Base-by-base conservation (phyloP, 257 asterid species). In the Lantana camara region DNA sequence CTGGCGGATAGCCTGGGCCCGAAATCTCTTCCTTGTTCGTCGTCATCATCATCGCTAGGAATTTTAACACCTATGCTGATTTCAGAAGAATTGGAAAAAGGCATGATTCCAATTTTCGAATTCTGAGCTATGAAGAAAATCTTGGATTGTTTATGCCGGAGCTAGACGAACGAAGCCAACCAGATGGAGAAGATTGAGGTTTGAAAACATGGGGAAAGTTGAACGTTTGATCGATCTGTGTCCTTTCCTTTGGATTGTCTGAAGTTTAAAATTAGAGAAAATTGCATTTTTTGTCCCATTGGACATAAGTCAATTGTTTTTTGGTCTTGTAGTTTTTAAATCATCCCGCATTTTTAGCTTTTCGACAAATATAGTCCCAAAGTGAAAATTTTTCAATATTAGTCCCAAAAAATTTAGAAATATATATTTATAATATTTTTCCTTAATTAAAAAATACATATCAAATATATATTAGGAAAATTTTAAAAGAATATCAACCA, bases 1-100 rank as follows among this genome's bases (percentile, higher is more conserved):
- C 59, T 56, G 52, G 30, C 72, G 21, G 60, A 34, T 51, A 50
- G 20, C 65, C 77, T 34, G 19, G 24, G n/a, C 7, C 63, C 66
- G n/a, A 38, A 17, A 71, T 22, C 32, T 0, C 10, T 58, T 20
- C 47, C 75, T 47, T 29, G 66, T 12, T 52, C 71, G 23, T 58
- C 76, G 51, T 68, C 78, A 3, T 74, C 80, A 4, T 75, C 73
- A 32, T 72, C 73, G 69, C 54, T 40, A 67, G 66, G 45, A 9
- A 54, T 17, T 30, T 24, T 32, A 22, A 49, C 68, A 22, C 53
- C 69, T 11, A 48, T 38, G 73, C 49, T 41, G 63, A 68, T 66
- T 15, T 69, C 69, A 7, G 71, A 9, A 19, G 71, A 34, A 70
- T 75, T 45, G 17, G 77, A 47, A 60, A 30, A 37, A 22, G 74